Conservation (phyloP, 306 rosid species). For the Quercus berberidifolia region DNA sequence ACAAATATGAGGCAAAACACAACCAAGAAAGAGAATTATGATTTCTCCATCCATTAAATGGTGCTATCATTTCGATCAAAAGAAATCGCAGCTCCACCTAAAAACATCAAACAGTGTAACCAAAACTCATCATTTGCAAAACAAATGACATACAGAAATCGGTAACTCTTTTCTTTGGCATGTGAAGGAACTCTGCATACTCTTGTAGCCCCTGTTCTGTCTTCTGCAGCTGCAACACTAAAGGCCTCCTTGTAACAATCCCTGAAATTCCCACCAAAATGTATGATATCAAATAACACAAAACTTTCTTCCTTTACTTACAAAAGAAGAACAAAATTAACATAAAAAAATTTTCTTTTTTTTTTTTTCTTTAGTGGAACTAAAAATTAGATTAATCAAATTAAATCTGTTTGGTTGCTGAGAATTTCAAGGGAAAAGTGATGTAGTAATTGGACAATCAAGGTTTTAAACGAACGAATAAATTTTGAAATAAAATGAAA, state of each 20-base stretch:
- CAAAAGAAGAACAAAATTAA: background rate
- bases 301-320: background rate
- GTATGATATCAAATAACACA: constrained; percentile 6
- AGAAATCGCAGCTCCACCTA: background rate
- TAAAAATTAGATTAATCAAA: background rate
- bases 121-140: background rate
- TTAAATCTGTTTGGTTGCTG: background rate
- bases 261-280: constrained; percentile 45
- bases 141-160: constrained; percentile 60
- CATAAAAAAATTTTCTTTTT: background rate
- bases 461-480: background rate
- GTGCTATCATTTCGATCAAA: background rate
- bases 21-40: background rate
- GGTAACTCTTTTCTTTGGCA: constrained; percentile 55
- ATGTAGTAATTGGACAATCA: background rate
- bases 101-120: background rate
- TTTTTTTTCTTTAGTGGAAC: background rate
- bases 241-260: constrained; percentile 91
- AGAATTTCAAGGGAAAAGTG: background rate
- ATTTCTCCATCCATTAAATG: background rate
- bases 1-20: background rate
- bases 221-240: constrained; percentile 81
- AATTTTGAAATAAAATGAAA: background rate
- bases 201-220: constrained; percentile 53
- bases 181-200: constrained; percentile 76